phyloP scores from a whole-genome alignment of 192 early-diverging fungal species.

The Gigaspora rosea region DNA sequence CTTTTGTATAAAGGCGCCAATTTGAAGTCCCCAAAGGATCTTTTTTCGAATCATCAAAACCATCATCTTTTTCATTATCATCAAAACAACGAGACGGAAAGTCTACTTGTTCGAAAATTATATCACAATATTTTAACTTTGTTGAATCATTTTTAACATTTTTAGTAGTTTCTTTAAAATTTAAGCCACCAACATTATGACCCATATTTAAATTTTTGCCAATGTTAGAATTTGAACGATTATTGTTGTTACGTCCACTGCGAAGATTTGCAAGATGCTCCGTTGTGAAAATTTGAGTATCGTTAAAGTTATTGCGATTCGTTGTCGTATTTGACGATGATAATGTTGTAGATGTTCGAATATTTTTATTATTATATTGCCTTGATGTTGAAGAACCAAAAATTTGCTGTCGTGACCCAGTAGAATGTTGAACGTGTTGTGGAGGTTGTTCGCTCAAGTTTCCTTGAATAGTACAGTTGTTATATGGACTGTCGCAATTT shows the following conservation, averaged over 20 bases:
- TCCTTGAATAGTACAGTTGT: not conserved
- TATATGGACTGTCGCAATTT: not conserved
- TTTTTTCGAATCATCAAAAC: constrained; percentile 42
- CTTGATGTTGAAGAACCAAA: not conserved
- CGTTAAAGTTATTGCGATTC: no score
- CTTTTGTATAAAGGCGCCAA: constrained; percentile 80
- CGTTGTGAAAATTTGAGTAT: no score
- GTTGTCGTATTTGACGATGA: no score
- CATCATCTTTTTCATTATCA: not conserved
- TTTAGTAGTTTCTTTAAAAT: not conserved
- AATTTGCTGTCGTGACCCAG: not conserved
- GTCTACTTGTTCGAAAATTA: not conserved
- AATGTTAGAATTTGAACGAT: no score
- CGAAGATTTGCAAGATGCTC: no score
- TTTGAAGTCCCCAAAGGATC: constrained; percentile 58
- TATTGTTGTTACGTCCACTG: no score
- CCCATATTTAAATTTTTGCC: no score
- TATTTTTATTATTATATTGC: not conserved
- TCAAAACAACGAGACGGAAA: not conserved
- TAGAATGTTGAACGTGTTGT: not conserved
- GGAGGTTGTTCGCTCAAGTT: not conserved
- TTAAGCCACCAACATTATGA: no score
- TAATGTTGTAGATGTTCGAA: not conserved
- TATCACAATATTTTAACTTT: not conserved
- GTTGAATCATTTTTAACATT: not conserved